phyloP scores from a whole-genome alignment of 73 alveolate genomes.

The Loxodes magnus region DNA sequence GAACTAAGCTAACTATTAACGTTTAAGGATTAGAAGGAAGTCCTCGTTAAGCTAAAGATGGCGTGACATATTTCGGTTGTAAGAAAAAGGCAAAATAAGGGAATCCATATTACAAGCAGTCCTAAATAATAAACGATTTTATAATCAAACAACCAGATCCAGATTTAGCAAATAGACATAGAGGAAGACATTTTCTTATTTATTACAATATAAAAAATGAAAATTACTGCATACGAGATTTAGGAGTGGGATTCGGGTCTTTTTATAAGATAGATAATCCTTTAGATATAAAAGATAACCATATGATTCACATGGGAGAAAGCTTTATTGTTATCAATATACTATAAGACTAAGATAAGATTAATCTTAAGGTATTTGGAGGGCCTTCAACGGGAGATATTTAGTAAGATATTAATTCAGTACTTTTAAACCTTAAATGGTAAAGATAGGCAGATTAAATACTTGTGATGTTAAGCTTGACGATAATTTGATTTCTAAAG shows the following conservation, averaged over 20 bases:
- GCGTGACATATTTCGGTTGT: constrained; percentile 65
- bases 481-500: constrained; percentile 55
- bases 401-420: background rate
- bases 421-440: background rate
- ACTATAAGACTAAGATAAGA: constrained; percentile 15
- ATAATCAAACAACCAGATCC: constrained; percentile 36
- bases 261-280: constrained; percentile 53
- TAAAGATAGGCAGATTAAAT: constrained; percentile 33
- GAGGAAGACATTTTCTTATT: constrained; percentile 64
- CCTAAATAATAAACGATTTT: constrained; percentile 48
- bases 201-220: constrained; percentile 38
- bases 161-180: constrained; percentile 25
- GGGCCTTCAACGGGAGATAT: constrained; percentile 49
- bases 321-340: constrained; percentile 53
- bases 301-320: constrained; percentile 76
- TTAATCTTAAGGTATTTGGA: constrained; percentile 27
- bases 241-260: constrained; percentile 75
- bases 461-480: constrained; percentile 53
- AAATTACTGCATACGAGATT: constrained; percentile 54
- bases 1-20: no score
- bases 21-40: no score
- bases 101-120: no score
- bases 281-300: constrained; percentile 47
- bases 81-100: constrained; percentile 26
- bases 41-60: no score